These are phyloP conservation scores for Chaetoceros tenuissimus DNA, from an alignment of 108 stramenopile species.

Conservation along the genomic window DNA sequence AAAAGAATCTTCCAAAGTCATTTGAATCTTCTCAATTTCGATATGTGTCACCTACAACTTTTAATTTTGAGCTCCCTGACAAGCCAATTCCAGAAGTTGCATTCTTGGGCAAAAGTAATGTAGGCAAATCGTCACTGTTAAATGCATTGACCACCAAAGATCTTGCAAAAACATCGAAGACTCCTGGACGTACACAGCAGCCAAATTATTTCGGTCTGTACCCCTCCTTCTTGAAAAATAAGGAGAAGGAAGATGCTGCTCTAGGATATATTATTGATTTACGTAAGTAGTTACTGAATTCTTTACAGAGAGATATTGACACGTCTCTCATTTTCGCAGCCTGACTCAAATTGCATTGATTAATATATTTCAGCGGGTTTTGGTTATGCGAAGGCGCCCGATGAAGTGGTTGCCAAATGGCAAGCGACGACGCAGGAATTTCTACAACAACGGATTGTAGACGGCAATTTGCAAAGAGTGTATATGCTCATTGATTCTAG, in stretches of 20 bases:
- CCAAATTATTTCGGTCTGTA: conserved; percentile 80
- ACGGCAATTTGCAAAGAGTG: conserved; percentile 36
- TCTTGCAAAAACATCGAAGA: conserved; percentile 72
- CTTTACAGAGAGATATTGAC: no score
- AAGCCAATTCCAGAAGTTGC: conserved; percentile 73
- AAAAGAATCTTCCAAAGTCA: conserved; percentile 17
- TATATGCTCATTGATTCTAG: conserved; percentile 76
- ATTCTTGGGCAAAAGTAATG: conserved; percentile 89
- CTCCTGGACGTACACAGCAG: conserved; percentile 87
- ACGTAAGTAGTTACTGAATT: no score
- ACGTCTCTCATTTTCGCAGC: no score
- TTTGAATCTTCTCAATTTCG: conserved; percentile 33
- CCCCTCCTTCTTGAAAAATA: conserved; percentile 3
- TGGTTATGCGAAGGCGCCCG: conserved; percentile 69
- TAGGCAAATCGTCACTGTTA: conserved; percentile 89
- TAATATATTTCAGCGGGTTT: conserved; percentile 82
- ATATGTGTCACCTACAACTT: conserved; percentile 49
- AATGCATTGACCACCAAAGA: conserved; percentile 64
- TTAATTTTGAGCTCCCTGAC: conserved; percentile 41
- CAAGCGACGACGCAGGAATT: conserved; percentile 70
- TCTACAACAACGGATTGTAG: conserved; percentile 31
- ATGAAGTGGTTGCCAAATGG: conserved; percentile 57
- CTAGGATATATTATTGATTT: not conserved
- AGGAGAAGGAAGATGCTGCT: not conserved
- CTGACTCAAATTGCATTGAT: no score